A percentile compares a stretch with the other conserved stretches of the same genome.
These are phyloP conservation scores for Pythium vanterpoolii DNA, from an alignment of 352 stramenopile genomes.

Conservation along the genomic window DNA sequence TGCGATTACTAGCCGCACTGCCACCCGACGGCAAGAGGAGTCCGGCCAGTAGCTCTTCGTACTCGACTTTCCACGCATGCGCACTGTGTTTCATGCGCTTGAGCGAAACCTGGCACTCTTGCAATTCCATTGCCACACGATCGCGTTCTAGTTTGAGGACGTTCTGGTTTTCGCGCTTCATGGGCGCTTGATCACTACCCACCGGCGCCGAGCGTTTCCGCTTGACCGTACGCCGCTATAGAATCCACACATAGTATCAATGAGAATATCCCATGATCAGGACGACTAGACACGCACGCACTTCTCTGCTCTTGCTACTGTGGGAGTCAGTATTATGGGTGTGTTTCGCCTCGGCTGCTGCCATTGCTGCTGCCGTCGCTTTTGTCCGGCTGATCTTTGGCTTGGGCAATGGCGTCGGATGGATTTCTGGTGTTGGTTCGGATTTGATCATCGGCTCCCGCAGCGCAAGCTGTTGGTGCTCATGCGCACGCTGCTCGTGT, in stretches of 20 bases:
- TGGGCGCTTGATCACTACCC: neutral
- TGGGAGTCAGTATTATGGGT: neutral
- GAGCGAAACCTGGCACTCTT: conserved; percentile 7
- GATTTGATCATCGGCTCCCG: neutral
- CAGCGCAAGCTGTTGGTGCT: neutral
- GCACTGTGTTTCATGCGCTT: conserved; percentile 13
- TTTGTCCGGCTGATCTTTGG: neutral
- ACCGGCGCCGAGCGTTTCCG: neutral
- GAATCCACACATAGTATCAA: neutral
- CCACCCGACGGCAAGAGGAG: too few species aligned
- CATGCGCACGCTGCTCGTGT: neutral
- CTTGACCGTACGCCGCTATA: neutral
- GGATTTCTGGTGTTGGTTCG: neutral
- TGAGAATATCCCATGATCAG: neutral
- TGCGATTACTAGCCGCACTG: neutral
- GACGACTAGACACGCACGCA: neutral
- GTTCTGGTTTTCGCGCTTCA: neutral
- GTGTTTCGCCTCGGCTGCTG: neutral
- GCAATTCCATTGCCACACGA: neutral
- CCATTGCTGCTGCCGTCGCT: neutral
- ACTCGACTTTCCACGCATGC: conserved; percentile 14
- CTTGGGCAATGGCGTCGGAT: neutral
- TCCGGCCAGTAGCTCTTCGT: conserved; percentile 10
- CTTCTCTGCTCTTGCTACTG: neutral
- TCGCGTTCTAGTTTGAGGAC: neutral